phyloP scores from a whole-genome alignment of 371 early-diverging fungal species.

The Nematocida parisii region DNA sequence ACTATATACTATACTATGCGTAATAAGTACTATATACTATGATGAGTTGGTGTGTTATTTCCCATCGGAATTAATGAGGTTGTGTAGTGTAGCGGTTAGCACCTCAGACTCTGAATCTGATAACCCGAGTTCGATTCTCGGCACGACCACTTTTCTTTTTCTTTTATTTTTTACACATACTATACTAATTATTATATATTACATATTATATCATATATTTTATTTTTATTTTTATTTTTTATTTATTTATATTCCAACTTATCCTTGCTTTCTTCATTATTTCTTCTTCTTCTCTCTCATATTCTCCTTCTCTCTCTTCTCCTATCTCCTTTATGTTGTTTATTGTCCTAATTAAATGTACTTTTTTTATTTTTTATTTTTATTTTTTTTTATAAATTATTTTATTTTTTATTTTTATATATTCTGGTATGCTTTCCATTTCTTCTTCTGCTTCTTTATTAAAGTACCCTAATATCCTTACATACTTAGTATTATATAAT shows the following conservation, averaged over 20 bases:
- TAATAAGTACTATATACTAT: no score
- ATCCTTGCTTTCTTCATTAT: conserved; percentile 9
- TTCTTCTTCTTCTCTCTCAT: conserved; percentile 36
- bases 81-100: conserved; percentile 64
- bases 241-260: neutral
- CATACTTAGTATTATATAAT: conserved; percentile 24
- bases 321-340: neutral
- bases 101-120: conserved; percentile 64
- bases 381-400: neutral
- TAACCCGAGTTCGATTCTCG: conserved; percentile 65
- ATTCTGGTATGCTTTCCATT: conserved; percentile 47
- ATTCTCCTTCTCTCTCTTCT: neutral
- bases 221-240: conserved; percentile 3
- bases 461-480: conserved; percentile 9
- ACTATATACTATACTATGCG: no score
- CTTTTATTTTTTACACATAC: no score
- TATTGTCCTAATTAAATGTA: conserved; percentile 26
- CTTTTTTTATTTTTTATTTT: conserved; percentile 19
- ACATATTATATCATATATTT: no score
- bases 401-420: conserved; percentile 10
- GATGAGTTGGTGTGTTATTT: no score
- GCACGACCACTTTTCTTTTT: conserved; percentile 54
- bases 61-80: conserved; percentile 21
- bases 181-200: no score
- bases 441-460: conserved; percentile 3